phyloP scores from a whole-genome alignment of 2,329 filamentous ascomycete species.

The Curvularia lunata region DNA sequence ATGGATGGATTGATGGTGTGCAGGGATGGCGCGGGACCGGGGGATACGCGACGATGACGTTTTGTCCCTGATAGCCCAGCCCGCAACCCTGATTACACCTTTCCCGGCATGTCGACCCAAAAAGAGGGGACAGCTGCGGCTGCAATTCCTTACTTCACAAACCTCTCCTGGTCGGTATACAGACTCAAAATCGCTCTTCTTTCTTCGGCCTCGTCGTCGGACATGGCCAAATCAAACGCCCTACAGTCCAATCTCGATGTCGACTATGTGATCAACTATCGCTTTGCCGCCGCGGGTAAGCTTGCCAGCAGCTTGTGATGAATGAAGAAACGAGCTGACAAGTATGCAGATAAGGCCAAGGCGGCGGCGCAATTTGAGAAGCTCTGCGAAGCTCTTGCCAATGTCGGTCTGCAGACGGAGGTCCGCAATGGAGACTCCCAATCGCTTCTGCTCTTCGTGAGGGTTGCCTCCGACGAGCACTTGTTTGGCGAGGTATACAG shows the following conservation, averaged over 20 bases:
- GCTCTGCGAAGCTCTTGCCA: slow-evolving; percentile 75
- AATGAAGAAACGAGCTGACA: slow-evolving; percentile 20
- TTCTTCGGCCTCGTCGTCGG: slow-evolving; percentile 25
- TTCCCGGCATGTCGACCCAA: slow-evolving; percentile 33
- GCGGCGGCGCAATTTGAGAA: slow-evolving; percentile 78
- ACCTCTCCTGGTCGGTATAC: slow-evolving; percentile 27
- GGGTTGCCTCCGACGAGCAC: slow-evolving; percentile 75
- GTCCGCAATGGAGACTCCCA: slow-evolving; percentile 79
- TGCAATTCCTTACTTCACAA: slow-evolving; percentile 26
- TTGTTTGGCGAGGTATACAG: slow-evolving; percentile 83
- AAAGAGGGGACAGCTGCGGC: slow-evolving; percentile 16
- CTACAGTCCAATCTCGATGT: slow-evolving; percentile 69
- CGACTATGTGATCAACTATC: slow-evolving; percentile 86
- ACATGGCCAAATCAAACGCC: slow-evolving; percentile 49
- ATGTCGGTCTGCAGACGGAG: slow-evolving; percentile 84
- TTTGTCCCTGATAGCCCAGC: slow-evolving; percentile 31
- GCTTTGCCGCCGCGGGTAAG: slow-evolving; percentile 71
- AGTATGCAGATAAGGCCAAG: slow-evolving; percentile 65
- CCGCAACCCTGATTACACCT: slow-evolving; percentile 27
- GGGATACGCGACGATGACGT: slow-evolving; percentile 40
- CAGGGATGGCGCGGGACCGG: slow-evolving; percentile 24
- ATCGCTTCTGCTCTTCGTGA: slow-evolving; percentile 82
- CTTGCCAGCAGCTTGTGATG: slow-evolving; percentile 2
- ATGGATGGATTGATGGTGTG: slow-evolving; percentile 27
- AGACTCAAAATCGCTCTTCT: slow-evolving; percentile 29